Evolutionary conservation across 495 filamentous ascomycete species (phyloP).

Genomic region (Xylaria flabelliformis): DNA sequence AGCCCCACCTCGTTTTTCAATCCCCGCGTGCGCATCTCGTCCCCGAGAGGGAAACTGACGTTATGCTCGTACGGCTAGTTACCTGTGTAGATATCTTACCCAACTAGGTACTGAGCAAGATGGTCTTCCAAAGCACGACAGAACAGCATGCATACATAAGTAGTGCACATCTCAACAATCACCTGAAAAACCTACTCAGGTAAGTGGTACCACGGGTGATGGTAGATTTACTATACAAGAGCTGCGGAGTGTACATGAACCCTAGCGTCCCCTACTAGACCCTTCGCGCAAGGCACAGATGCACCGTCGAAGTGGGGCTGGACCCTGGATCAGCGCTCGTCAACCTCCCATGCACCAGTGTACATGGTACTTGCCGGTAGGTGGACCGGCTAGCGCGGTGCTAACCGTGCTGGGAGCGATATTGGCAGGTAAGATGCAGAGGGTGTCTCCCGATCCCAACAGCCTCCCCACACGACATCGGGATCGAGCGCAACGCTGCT

Average conservation of each 20-base stretch:
- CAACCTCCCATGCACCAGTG: neutral
- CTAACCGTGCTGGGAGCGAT: neutral
- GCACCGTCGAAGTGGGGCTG: constrained; percentile 16
- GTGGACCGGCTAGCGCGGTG: neutral
- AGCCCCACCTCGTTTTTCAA: neutral
- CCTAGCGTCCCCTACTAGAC: neutral
- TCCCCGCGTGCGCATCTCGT: neutral
- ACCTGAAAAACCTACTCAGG: neutral
- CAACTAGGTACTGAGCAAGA: neutral
- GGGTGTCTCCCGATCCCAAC: constrained; percentile 14
- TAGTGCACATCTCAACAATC: no score
- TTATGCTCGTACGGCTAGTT: neutral
- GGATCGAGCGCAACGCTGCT: constrained; percentile 22
- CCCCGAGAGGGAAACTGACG: neutral
- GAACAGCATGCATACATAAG: neutral
- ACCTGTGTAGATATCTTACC: no score
- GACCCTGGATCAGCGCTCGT: constrained; percentile 24
- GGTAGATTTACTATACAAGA: neutral
- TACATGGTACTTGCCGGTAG: neutral
- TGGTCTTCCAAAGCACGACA: neutral
- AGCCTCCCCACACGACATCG: constrained; percentile 20
- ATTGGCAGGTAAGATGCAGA: constrained; percentile 13
- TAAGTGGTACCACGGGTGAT: neutral
- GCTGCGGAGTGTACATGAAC: constrained; percentile 3
- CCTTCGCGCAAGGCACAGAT: constrained; percentile 24